phyloP scores from a whole-genome alignment of 108 stramenopile species.

The Nitzschia sp. region DNA sequence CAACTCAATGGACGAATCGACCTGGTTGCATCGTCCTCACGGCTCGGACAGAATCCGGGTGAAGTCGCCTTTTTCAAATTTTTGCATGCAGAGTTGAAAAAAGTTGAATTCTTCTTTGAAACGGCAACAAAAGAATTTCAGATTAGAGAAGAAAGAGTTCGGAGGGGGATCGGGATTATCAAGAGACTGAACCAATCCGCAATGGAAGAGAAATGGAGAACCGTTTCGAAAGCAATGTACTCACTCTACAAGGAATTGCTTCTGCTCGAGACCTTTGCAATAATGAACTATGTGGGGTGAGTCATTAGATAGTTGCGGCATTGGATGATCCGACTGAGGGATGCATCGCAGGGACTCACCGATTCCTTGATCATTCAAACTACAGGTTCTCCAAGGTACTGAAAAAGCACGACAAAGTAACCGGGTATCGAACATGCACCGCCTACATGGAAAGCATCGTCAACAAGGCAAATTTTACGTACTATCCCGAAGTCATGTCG shows the following conservation, averaged over 20 bases:
- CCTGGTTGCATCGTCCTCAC: not conserved
- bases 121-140: conserved; percentile 63
- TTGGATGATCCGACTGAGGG: too few species aligned
- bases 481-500: conserved; percentile 63
- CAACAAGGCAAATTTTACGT: conserved; percentile 71
- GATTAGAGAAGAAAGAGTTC: conserved; percentile 72
- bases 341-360: too few species aligned
- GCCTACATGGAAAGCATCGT: conserved; percentile 81
- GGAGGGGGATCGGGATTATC: conserved; percentile 69
- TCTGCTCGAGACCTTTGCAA: conserved; percentile 93
- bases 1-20: too few species aligned
- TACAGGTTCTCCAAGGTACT: conserved; percentile 94
- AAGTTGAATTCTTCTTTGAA: conserved; percentile 80
- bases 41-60: conserved; percentile 40
- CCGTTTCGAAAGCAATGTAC: conserved; percentile 82
- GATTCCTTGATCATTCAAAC: too few species aligned
- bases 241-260: conserved; percentile 88
- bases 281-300: conserved; percentile 96
- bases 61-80: conserved; percentile 88
- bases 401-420: conserved; percentile 97
- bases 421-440: conserved; percentile 74
- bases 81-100: conserved; percentile 82
- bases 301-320: too few species aligned
- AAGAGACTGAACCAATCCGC: conserved; percentile 42
- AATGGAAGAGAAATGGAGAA: conserved; percentile 43